phyloP scores from a whole-genome alignment of 345 rosid genomes.

The Populus ilicifolia region DNA sequence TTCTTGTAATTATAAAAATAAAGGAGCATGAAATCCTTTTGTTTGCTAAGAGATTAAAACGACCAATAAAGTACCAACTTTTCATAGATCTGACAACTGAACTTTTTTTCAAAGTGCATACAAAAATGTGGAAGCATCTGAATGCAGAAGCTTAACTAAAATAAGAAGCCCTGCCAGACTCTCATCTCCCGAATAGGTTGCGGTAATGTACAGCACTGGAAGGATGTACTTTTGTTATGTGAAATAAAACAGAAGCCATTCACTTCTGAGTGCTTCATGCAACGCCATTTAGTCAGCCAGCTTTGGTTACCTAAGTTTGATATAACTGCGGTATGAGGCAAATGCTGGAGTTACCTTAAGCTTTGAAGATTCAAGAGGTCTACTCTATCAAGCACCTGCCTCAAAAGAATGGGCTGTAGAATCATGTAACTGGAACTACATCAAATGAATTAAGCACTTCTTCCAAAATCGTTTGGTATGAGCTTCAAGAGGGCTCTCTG shows the following conservation, averaged over 20 bases:
- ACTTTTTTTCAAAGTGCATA: too few relatives aligned
- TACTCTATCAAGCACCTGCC: background rate
- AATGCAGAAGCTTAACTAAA: too few relatives aligned
- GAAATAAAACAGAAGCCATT: background rate
- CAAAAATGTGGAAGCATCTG: too few relatives aligned
- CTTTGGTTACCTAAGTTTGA: background rate
- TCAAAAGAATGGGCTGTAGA: background rate
- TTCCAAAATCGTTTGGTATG: conserved; percentile 49
- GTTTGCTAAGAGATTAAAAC: too few relatives aligned
- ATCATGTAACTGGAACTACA: conserved; percentile 27
- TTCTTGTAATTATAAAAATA: too few relatives aligned
- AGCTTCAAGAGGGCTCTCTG: conserved; percentile 64
- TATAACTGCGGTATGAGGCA: background rate
- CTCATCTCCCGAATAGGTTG: too few relatives aligned
- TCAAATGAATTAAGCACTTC: conserved; percentile 83
- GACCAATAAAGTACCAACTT: too few relatives aligned
- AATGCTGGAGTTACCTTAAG: conserved; percentile 6
- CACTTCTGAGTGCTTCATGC: background rate
- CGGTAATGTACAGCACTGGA: too few relatives aligned
- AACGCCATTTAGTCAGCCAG: background rate
- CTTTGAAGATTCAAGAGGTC: background rate
- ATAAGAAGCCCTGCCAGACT: too few relatives aligned
- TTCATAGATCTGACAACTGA: too few relatives aligned
- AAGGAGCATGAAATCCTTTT: too few relatives aligned
- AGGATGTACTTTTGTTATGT: background rate